phyloP scores from a whole-genome alignment of 2,329 filamentous ascomycete genomes.

The Colletotrichum spaethianum region DNA sequence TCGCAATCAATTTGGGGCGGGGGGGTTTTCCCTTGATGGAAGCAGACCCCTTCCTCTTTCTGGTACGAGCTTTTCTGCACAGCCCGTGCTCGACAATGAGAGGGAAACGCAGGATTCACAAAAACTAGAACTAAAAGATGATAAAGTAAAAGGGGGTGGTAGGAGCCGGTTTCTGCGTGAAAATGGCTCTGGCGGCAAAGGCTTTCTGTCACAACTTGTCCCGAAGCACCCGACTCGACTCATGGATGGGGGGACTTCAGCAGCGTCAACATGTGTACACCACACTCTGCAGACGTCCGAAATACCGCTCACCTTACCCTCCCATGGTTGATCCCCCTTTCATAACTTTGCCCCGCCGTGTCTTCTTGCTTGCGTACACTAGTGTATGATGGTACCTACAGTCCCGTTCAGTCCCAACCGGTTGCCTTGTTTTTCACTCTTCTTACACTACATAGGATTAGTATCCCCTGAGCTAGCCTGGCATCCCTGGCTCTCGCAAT shows the following conservation, averaged over 20 bases:
- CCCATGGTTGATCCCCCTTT: neutral
- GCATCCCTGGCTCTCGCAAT: slow-evolving; percentile 30
- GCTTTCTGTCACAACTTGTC: neutral
- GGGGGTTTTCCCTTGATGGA: neutral
- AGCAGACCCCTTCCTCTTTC: neutral
- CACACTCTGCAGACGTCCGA: neutral
- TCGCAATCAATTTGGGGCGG: neutral
- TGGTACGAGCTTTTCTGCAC: neutral
- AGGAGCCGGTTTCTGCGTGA: neutral
- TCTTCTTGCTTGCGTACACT: too few species aligned
- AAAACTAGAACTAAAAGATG: neutral
- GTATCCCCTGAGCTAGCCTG: neutral
- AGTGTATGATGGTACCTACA: too few species aligned
- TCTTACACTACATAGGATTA: neutral
- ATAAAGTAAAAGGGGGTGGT: neutral
- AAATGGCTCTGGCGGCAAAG: slow-evolving; percentile 6
- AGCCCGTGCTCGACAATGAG: neutral
- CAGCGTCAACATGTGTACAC: neutral
- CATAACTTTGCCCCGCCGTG: neutral
- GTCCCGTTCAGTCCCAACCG: neutral
- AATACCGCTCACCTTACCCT: neutral
- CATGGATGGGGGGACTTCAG: neutral
- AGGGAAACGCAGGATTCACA: neutral
- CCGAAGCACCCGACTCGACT: slow-evolving; percentile 7
- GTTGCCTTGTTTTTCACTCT: neutral